phyloP scores from a whole-genome alignment of 78 protist species.

The Capsaspora owczarzaki region DNA sequence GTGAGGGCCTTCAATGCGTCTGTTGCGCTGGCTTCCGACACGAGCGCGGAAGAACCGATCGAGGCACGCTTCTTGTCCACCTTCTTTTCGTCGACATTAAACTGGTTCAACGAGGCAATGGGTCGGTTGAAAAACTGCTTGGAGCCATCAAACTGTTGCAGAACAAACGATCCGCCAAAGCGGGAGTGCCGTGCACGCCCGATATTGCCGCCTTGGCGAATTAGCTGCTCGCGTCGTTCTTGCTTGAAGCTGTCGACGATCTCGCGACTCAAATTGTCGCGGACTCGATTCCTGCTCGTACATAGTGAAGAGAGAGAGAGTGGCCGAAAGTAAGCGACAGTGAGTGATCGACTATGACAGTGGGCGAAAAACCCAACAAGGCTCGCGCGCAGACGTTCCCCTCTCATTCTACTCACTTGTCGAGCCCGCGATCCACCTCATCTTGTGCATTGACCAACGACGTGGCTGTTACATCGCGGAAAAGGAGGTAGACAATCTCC shows the following conservation, averaged over 20 bases:
- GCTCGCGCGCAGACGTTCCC: too few species aligned
- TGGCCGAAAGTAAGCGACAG: neutral
- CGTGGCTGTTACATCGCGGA: neutral
- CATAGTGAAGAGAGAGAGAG: neutral
- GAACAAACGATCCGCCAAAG: neutral
- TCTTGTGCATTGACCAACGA: neutral
- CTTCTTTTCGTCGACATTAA: neutral
- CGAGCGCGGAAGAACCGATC: neutral
- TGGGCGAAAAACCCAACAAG: too few species aligned
- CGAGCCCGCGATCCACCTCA: neutral
- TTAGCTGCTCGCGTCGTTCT: neutral
- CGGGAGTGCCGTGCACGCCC: neutral
- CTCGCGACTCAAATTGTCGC: neutral
- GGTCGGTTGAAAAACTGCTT: neutral
- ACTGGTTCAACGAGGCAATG: neutral
- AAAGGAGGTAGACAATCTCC: neutral
- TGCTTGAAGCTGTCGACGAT: neutral
- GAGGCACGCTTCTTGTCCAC: neutral
- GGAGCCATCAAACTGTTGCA: neutral
- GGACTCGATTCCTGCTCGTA: neutral
- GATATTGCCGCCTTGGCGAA: neutral
- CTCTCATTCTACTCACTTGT: too few species aligned
- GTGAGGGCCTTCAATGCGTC: too few species aligned
- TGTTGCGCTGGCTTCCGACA: neutral
- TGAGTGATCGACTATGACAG: too few species aligned